phyloP scores from a whole-genome alignment of 768 basidiomycete genomes.

The Phylloporus sp. region DNA sequence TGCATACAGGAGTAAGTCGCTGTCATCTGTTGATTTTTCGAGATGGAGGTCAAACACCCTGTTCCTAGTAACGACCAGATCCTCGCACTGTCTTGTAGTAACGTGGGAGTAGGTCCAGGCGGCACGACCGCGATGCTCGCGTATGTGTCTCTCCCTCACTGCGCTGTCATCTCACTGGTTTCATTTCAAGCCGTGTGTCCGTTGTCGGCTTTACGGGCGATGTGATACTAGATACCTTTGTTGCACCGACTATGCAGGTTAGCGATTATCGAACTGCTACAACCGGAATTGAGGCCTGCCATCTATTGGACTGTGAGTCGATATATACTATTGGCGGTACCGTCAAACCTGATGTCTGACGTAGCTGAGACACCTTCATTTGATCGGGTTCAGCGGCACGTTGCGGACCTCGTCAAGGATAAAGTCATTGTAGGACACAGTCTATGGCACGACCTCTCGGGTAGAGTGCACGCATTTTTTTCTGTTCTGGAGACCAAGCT shows the following conservation, averaged over 20 bases:
- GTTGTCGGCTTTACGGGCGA: slow-evolving; percentile 56
- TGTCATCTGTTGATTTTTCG: slow-evolving; percentile 10
- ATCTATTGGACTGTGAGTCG: slow-evolving; percentile 38
- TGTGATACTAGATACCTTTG: slow-evolving; percentile 57
- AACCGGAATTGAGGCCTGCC: slow-evolving; percentile 47
- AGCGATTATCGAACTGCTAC: slow-evolving; percentile 68
- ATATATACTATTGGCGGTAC: not conserved
- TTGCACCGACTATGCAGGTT: slow-evolving; percentile 60
- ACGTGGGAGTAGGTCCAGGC: slow-evolving; percentile 76
- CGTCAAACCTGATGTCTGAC: not conserved
- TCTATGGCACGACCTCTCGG: slow-evolving; percentile 78
- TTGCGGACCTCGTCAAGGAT: slow-evolving; percentile 61
- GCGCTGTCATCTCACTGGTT: slow-evolving; percentile 6
- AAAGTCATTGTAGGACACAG: slow-evolving; percentile 73
- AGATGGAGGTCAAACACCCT: slow-evolving; percentile 32
- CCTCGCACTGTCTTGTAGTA: slow-evolving; percentile 57
- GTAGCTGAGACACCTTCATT: slow-evolving; percentile 46
- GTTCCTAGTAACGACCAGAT: slow-evolving; percentile 40
- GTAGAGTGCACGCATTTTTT: slow-evolving; percentile 33
- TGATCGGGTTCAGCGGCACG: slow-evolving; percentile 56
- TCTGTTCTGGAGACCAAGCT: slow-evolving; percentile 4
- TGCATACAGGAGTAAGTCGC: slow-evolving; percentile 15
- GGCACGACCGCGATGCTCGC: slow-evolving; percentile 80
- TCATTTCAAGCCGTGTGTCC: slow-evolving; percentile 41
- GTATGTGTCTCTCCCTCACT: slow-evolving; percentile 39